A percentile compares a stretch with the other conserved stretches of the same genome.
phyloP scores from a whole-genome alignment of 2,329 filamentous ascomycete genomes.

The Curvularia spicifera region DNA sequence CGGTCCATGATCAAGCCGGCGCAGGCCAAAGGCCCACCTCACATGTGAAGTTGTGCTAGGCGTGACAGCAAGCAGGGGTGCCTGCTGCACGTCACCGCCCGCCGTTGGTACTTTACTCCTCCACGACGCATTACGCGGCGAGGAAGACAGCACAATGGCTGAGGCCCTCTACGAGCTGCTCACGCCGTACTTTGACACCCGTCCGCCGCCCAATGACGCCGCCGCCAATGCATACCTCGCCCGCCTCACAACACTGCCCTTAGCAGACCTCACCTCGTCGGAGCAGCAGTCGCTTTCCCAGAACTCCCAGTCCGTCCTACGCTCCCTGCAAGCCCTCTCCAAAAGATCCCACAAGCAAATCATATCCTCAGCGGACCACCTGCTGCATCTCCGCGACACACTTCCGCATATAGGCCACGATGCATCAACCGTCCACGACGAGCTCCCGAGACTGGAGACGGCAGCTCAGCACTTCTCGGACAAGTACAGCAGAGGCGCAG shows the following conservation, averaged over 20 bases:
- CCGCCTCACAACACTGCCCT: constrained; percentile 76
- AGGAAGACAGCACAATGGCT: constrained; percentile 21
- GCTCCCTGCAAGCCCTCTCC: constrained; percentile 85
- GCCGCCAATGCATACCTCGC: constrained; percentile 74
- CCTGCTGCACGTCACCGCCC: not conserved
- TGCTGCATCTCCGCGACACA: constrained; percentile 73
- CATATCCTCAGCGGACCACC: constrained; percentile 78
- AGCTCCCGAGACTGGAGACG: constrained; percentile 79
- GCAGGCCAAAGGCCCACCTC: not conserved
- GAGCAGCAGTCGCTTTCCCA: constrained; percentile 85
- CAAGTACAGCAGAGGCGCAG: constrained; percentile 77
- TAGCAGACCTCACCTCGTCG: constrained; percentile 72
- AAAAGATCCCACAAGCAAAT: constrained; percentile 88
- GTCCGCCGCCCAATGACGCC: constrained; percentile 55
- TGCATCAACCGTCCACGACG: constrained; percentile 70
- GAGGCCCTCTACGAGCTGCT: constrained; percentile 80
- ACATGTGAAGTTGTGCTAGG: constrained; percentile 11
- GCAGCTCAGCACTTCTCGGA: constrained; percentile 81
- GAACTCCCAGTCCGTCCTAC: constrained; percentile 76
- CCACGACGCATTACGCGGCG: not conserved
- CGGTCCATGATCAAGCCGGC: constrained; percentile 7
- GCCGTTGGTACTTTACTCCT: not conserved
- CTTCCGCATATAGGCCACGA: constrained; percentile 73
- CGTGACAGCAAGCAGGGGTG: not conserved
- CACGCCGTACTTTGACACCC: constrained; percentile 63